Percentiles rank a stretch among this genome's conserved stretches.
These are phyloP conservation scores for Acacia acuminata DNA, from an alignment of 306 rosid species.

Conservation along the genomic window DNA sequence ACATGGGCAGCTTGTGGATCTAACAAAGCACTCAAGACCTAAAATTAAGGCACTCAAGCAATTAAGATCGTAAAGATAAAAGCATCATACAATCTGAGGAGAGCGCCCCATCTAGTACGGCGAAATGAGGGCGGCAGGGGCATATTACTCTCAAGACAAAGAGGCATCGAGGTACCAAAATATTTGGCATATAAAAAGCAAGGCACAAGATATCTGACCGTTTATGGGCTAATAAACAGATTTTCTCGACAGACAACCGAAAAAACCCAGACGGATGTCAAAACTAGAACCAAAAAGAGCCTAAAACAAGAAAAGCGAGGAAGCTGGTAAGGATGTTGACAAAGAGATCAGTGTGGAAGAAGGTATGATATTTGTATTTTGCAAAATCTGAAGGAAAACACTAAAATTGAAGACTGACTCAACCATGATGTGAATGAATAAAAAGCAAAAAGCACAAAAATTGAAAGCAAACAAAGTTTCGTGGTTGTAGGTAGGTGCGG, in stretches of 20 bases:
- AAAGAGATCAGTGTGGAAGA: neutral
- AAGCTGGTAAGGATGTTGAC: neutral
- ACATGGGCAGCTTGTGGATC: neutral
- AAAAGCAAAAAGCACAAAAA: neutral
- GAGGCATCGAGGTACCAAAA: no score
- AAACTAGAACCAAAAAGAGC: neutral
- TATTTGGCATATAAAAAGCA: neutral
- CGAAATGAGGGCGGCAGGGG: neutral
- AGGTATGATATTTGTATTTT: neutral
- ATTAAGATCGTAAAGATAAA: neutral
- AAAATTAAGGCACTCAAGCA: neutral
- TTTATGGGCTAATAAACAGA: neutral
- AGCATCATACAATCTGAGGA: neutral
- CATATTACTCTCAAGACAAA: neutral
- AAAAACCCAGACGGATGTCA: neutral
- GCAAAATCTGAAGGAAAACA: neutral
- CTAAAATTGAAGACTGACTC: neutral
- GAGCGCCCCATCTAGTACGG: neutral
- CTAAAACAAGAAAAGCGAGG: neutral
- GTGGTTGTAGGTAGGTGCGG: neutral
- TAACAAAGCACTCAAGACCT: neutral
- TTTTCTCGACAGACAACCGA: neutral
- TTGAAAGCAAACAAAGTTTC: neutral
- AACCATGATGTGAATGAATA: neutral
- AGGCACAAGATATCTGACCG: neutral